Evolutionary conservation across 805 yeast genomes (phyloP), one percentile per base, ranked within the genome.

Genomic region (Candida nemodendra): DNA sequence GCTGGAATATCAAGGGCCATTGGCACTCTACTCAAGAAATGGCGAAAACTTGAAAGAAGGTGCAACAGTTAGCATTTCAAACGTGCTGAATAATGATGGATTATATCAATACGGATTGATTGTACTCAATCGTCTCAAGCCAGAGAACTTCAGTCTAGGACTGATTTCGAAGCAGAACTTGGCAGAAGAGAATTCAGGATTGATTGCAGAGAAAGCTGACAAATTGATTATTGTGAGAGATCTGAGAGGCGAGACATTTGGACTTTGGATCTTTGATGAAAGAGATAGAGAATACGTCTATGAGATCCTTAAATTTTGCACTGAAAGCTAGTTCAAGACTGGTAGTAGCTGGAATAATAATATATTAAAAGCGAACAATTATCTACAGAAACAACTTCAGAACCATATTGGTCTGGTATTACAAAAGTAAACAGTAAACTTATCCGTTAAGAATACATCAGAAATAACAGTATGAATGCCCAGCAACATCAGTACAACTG

Each of bases 181-280:
- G 45, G 43, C 36, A 15, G 45, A 51, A 7, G 46, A 51, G 19
- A 56, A 53, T 32, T 64, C 62, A 34, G 74, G 71, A 38, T 74
- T 83, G 74, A 78, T 79, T 32, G 78, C 80, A 25, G 91, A 84
- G 48, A 71, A 77, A 42, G 78, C 79, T 45, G 86, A 79, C 40
- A 83, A 81, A 39, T 68, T 84, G 54, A 76, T 85, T 27, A 84
- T 85, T 38, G 74, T 85, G 15, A 79, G 79, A 55, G 81, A 79
- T 51, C 64, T 81, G 34, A 64, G 74, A 34, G 88, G 84, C 16
- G 85, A 81, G 30, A 81, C 84, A 9, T 84, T 72, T 57, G 95
- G 95, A 1, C 64, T 85, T 32, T 85, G 93, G 93, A 71, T 84
- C 15, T 85, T 81, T 54, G 78, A 83, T 39, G 79, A 73, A 30